Conservation (phyloP, 1,284 basidiomycete genomes). For the Rhodotorula sp. region DNA sequence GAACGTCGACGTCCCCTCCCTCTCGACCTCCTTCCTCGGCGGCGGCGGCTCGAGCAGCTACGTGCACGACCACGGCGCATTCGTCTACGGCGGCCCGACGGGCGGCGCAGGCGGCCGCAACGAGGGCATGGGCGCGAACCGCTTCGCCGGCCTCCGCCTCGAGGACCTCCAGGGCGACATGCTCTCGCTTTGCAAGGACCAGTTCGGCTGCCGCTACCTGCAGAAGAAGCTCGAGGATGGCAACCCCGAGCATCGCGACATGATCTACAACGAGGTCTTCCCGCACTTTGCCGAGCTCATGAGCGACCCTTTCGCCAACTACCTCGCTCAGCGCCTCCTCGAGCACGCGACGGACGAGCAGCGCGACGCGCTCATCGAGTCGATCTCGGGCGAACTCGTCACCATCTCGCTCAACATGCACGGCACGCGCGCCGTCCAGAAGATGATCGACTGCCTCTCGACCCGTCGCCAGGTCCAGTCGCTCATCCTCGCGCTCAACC, state of each 20-base stretch:
- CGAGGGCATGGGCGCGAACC: constrained; percentile 63
- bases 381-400: constrained; percentile 93
- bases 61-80: constrained; percentile 53
- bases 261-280: constrained; percentile 99
- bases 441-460: constrained; percentile 99
- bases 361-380: constrained; percentile 94
- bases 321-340: constrained; percentile 96
- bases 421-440: constrained; percentile 97
- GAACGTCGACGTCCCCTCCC: constrained; percentile 19
- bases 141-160: constrained; percentile 88
- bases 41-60: constrained; percentile 53
- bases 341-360: constrained; percentile 98
- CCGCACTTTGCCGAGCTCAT: constrained; percentile 97
- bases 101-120: constrained; percentile 29
- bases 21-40: constrained; percentile 28
- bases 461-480: constrained; percentile 94
- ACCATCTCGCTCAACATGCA: constrained; percentile 99
- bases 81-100: constrained; percentile 36
- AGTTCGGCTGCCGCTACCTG: constrained; percentile 96
- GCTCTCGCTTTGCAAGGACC: constrained; percentile 91
- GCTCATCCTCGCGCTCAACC: constrained; percentile 92
- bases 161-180: constrained; percentile 95
- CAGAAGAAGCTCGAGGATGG: constrained; percentile 99
- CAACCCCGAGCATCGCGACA: constrained; percentile 88
- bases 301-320: constrained; percentile 99